Evolutionary conservation across 805 yeast genomes (phyloP).

Genomic region (Candida vaughaniae): DNA sequence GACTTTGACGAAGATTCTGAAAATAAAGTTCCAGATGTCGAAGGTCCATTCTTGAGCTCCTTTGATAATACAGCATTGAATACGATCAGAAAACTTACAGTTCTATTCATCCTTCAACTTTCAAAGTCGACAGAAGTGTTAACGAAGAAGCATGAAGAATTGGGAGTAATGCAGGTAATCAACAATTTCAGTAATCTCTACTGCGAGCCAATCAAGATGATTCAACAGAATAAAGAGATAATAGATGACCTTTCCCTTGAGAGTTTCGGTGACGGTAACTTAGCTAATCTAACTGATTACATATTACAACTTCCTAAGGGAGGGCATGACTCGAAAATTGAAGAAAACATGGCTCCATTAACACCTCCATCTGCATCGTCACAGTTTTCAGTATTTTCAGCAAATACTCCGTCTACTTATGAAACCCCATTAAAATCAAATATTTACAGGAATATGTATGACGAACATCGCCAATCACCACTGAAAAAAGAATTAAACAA

Average conservation of each 20-base stretch:
- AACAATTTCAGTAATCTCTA: conserved; percentile 18
- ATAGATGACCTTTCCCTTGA: conserved; percentile 13
- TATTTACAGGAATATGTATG: too few relatives aligned
- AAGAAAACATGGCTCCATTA: conserved; percentile 20
- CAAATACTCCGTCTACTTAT: background rate
- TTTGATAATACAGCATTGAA: conserved; percentile 42
- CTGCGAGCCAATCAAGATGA: conserved; percentile 14
- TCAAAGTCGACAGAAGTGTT: conserved; percentile 51
- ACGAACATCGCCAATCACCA: too few relatives aligned
- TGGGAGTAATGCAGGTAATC: conserved; percentile 54
- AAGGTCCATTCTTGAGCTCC: conserved; percentile 51
- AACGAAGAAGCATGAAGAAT: conserved; percentile 47
- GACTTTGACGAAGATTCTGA: conserved; percentile 34
- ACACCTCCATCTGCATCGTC: conserved; percentile 47
- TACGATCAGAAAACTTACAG: conserved; percentile 40
- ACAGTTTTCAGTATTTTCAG: conserved; percentile 37
- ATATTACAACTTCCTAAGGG: conserved; percentile 25
- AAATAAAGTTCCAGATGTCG: conserved; percentile 38
- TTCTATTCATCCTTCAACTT: conserved; percentile 44
- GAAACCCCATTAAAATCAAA: too few relatives aligned
- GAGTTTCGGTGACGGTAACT: conserved; percentile 14
- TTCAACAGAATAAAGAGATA: conserved; percentile 22
- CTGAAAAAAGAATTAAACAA: too few relatives aligned
- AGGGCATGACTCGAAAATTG: too few relatives aligned
- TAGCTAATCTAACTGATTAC: conserved; percentile 22